These are phyloP conservation scores for Eragrostis tef DNA, from an alignment of 202 grass and related monocot genomes.

Conservation along the genomic window DNA sequence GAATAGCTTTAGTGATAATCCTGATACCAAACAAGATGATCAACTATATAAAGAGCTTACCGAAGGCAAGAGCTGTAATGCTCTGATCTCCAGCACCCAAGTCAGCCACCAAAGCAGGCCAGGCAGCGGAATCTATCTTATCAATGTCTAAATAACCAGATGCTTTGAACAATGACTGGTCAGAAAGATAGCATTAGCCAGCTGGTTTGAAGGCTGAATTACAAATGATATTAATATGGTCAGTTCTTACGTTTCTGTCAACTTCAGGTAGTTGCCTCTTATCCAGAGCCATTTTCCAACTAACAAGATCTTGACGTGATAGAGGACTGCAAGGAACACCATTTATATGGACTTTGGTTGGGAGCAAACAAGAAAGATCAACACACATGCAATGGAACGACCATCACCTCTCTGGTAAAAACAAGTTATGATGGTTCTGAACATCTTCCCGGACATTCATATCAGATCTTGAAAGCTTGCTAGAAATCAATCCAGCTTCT, in stretches of 20 bases:
- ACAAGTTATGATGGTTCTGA: constrained; percentile 58
- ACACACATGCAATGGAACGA: constrained; percentile 25
- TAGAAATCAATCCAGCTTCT: constrained; percentile 88
- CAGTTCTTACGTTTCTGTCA: constrained; percentile 76
- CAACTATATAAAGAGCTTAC: constrained; percentile 53
- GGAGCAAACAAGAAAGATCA: not conserved
- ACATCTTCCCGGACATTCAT: constrained; percentile 44
- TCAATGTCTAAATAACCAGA: constrained; percentile 91
- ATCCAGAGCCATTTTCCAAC: constrained; percentile 96
- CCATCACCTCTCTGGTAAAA: constrained; percentile 74
- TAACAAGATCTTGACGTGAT: constrained; percentile 90
- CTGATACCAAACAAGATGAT: constrained; percentile 21
- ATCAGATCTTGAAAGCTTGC: constrained; percentile 79
- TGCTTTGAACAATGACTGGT: constrained; percentile 67
- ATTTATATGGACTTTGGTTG: constrained; percentile 3
- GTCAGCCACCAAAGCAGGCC: constrained; percentile 85
- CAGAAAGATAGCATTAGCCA: constrained; percentile 2
- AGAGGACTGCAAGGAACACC: constrained; percentile 60
- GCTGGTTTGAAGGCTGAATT: constrained; percentile 9
- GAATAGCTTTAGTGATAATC: constrained; percentile 32
- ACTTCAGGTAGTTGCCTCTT: constrained; percentile 74
- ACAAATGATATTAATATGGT: constrained; percentile 1
- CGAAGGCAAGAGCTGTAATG: constrained; percentile 92
- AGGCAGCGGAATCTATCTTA: constrained; percentile 86
- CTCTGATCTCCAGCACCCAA: constrained; percentile 81